Evolutionary conservation across 768 basidiomycete species (phyloP), one percentile per base, ranked within the genome.

Genomic region (Sporobolomyces pararoseus): DNA sequence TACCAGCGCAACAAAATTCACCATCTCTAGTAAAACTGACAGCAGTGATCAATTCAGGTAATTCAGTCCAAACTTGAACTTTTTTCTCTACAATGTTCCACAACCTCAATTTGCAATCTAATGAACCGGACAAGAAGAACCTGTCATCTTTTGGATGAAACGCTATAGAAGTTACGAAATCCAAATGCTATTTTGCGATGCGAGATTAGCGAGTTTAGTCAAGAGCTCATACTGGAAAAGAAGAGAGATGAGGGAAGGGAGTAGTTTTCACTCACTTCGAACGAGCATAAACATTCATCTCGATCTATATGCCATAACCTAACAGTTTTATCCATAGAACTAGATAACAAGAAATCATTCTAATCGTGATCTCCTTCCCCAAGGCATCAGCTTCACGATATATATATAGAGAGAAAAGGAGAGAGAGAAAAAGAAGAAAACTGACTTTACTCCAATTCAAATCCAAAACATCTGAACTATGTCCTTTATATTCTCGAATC

Each of bases 291-390:
- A 61, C 76, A 77, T 51, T 75, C 75, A 25, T 44, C 37, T 2
- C 75, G 53, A 6, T 73, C 68, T 7, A 76, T 63, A 50, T 78
- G 78, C 76, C 76, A 78, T 37, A 78, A 71, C 31, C 78, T 54
- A 0, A 77, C 78, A 2, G 75, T 76, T 75, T 77, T 76, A 68
- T 78, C 78, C 78, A 78, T 78, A 49, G 72, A 71, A 5, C 73
- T 72, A 2, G 73, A 72, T 10, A 77, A 57, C 25, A 78, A 59
- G 55, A 78, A 78, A 61, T 76, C 75, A 61, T 78, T 77, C 75
- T 75, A 66, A 9, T 9, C 37, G 7, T 1, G 35, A 1, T 7
- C 44, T n/a, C 2, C 3, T 2, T 23, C 13, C 10, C 6, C 21
- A 23, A 12, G 13, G 6, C 46, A 47, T 47, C 46, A 47, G 46